Conservation (phyloP, 2,329 filamentous ascomycete genomes). For the Sclerotinia borealis region DNA sequence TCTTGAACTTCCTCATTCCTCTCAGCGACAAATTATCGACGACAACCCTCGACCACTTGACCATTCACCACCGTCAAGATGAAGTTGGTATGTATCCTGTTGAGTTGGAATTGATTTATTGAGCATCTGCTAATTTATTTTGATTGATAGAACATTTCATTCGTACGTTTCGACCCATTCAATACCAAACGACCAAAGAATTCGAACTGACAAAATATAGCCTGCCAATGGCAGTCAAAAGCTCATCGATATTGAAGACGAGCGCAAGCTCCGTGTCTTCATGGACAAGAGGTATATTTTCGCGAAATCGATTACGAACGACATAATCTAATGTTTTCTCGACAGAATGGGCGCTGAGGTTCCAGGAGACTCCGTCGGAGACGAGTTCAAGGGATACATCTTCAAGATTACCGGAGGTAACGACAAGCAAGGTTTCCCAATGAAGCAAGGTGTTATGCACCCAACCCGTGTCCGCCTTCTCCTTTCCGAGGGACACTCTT, state of each 20-base stretch:
- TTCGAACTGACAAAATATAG: slow-evolving; percentile 25
- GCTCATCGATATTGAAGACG: slow-evolving; percentile 98
- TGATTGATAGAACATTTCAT: slow-evolving; percentile 30
- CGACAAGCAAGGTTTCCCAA: slow-evolving; percentile 99
- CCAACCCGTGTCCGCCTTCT: slow-evolving; percentile 97
- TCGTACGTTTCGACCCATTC: slow-evolving; percentile 25
- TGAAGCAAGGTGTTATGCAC: slow-evolving; percentile 99
- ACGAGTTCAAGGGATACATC: slow-evolving; percentile 99
- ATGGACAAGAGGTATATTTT: slow-evolving; percentile 76
- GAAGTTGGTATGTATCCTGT: slow-evolving; percentile 30
- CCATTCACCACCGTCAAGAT: slow-evolving; percentile 24
- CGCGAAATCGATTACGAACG: neutral
- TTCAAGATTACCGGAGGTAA: slow-evolving; percentile 99
- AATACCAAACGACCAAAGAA: slow-evolving; percentile 8
- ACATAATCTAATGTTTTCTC: slow-evolving; percentile 1
- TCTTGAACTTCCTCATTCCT: neutral
- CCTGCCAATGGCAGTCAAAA: slow-evolving; percentile 99
- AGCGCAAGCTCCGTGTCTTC: slow-evolving; percentile 98
- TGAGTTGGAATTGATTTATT: neutral
- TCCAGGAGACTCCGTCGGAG: slow-evolving; percentile 86
- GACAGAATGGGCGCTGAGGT: slow-evolving; percentile 82
- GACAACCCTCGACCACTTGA: slow-evolving; percentile 15
- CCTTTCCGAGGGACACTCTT: slow-evolving; percentile 93
- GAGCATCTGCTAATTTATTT: slow-evolving; percentile 22
- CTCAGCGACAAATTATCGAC: slow-evolving; percentile 14